phyloP scores from a whole-genome alignment of 2,329 filamentous ascomycete species.

The Apiospora koreana region DNA sequence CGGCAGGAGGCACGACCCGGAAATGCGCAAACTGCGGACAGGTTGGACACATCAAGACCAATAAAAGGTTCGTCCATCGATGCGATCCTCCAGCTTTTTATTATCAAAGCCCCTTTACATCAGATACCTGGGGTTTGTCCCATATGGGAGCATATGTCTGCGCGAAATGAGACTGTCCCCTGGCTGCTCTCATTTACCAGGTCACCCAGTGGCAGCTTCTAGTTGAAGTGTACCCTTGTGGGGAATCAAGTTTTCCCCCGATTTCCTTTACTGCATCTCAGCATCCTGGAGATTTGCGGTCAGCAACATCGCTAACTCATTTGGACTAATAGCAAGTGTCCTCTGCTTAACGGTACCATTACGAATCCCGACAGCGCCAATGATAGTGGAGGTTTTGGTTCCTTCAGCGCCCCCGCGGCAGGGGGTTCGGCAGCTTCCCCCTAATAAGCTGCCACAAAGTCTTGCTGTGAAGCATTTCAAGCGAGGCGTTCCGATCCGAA shows the following conservation, averaged over 20 bases:
- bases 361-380: constrained; percentile 58
- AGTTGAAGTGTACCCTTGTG: neutral
- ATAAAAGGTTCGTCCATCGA: constrained; percentile 77
- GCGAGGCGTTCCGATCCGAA: neutral
- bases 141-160: neutral
- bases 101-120: constrained; percentile 8
- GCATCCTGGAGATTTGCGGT: neutral
- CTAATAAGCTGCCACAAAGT: neutral
- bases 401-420: constrained; percentile 44
- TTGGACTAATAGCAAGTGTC: constrained; percentile 57
- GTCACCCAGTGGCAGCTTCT: constrained; percentile 8
- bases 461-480: neutral
- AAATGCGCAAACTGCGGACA: constrained; percentile 98
- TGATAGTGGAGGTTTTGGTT: constrained; percentile 61
- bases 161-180: constrained; percentile 1
- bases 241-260: neutral
- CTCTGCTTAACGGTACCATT: constrained; percentile 81
- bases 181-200: neutral
- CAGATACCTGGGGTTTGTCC: constrained; percentile 19
- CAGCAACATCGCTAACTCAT: constrained; percentile 27
- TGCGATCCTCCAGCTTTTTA: constrained; percentile 27
- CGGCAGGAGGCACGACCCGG: constrained; percentile 68
- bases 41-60: constrained; percentile 97
- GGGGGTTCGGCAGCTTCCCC: constrained; percentile 6
- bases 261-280: neutral